Conservation (phyloP, 176 grass and related monocot species). For the Hordeum marinum region DNA sequence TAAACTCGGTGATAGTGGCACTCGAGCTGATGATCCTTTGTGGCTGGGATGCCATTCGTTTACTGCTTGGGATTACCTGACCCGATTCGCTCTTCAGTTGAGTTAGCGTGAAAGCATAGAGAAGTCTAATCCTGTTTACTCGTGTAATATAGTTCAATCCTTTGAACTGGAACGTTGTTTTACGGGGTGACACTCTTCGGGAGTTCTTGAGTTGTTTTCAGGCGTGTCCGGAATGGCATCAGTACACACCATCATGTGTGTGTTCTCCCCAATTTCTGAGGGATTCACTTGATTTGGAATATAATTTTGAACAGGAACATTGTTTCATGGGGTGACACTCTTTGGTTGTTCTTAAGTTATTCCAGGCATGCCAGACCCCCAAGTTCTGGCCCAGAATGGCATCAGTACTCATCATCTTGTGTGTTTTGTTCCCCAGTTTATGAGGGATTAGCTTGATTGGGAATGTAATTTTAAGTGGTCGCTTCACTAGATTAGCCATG, state of each 20-base stretch:
- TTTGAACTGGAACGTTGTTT: neutral
- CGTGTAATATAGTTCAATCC: neutral
- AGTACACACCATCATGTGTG: neutral
- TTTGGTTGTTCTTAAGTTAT: neutral
- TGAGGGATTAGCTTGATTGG: neutral
- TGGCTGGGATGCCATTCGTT: neutral
- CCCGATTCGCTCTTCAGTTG: neutral
- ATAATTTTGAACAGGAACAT: neutral
- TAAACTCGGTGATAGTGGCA: neutral
- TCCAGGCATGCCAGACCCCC: neutral
- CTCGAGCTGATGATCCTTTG: neutral
- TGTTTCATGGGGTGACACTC: neutral
- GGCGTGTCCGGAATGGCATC: neutral
- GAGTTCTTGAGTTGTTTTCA: neutral
- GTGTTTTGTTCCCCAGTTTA: neutral
- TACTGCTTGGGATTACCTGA: neutral
- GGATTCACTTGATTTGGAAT: neutral
- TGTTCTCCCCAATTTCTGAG: neutral
- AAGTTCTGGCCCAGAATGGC: neutral
- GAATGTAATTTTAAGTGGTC: neutral
- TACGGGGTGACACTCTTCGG: neutral
- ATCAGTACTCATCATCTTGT: neutral
- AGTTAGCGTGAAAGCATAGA: neutral
- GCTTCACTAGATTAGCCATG: neutral
- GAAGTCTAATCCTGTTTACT: neutral